Evolutionary conservation across 306 rosid species (phyloP).

Genomic region (Rosa rugosa): DNA sequence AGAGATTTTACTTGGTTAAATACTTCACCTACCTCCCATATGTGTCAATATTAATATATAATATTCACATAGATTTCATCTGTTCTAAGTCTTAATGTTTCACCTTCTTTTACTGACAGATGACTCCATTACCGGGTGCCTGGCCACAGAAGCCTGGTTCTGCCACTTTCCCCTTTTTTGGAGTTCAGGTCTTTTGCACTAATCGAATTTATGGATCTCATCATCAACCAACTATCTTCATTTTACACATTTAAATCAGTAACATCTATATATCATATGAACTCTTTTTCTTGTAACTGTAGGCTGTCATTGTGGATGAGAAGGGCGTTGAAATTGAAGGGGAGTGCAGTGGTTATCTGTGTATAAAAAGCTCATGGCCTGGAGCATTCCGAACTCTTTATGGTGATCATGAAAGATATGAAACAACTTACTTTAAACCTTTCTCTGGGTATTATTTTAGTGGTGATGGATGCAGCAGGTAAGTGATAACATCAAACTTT

Average conservation of each 20-base stretch:
- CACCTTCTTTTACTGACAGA: constrained; percentile 48
- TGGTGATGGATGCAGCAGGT: constrained; percentile 98
- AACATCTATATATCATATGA: constrained; percentile 22
- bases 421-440: constrained; percentile 95
- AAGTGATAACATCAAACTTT: constrained; percentile 27
- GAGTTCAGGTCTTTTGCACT: constrained; percentile 69
- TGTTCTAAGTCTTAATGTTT: not conserved
- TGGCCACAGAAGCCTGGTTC: constrained; percentile 99
- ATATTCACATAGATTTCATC: constrained; percentile 1
- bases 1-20: not conserved
- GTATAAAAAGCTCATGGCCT: constrained; percentile 90
- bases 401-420: constrained; percentile 97
- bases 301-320: constrained; percentile 95
- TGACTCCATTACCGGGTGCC: constrained; percentile 96
- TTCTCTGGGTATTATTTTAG: constrained; percentile 92
- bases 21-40: not conserved
- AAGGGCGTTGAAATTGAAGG: constrained; percentile 92
- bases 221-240: constrained; percentile 16
- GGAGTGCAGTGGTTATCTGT: constrained; percentile 90
- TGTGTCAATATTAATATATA: not conserved
- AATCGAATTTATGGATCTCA: constrained; percentile 19
- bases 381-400: constrained; percentile 97
- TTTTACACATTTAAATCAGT: constrained; percentile 7
- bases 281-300: constrained; percentile 28
- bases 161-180: constrained; percentile 97